Evolutionary conservation across 257 asterid genomes (phyloP).

Genomic region (Jaltomata sinuosa): DNA sequence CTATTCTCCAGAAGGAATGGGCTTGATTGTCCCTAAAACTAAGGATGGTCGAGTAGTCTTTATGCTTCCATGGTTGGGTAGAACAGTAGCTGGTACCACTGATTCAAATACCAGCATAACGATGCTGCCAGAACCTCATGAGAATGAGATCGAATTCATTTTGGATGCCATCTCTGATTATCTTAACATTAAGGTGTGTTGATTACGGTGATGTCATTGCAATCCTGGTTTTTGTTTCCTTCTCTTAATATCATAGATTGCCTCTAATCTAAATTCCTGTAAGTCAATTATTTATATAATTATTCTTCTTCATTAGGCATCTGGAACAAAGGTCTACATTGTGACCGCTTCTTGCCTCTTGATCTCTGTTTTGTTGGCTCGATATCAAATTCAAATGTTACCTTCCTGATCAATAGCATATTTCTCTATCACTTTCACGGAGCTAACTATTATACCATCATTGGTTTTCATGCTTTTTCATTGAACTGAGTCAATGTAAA

Average conservation of each 20-base stretch:
- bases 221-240: neutral
- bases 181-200: slow-evolving; percentile 83
- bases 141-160: slow-evolving; percentile 90
- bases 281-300: neutral
- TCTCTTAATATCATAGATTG: neutral
- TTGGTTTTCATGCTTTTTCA: neutral
- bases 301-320: neutral
- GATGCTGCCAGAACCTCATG: slow-evolving; percentile 97
- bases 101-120: slow-evolving; percentile 85
- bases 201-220: neutral
- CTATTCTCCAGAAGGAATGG: slow-evolving; percentile 99
- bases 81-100: slow-evolving; percentile 97
- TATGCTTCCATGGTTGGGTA: slow-evolving; percentile 99
- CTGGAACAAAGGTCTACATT: neutral
- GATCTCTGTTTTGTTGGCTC: neutral
- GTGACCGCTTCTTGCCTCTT: neutral
- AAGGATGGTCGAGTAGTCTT: slow-evolving; percentile 97
- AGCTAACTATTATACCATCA: neutral
- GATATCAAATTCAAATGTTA: neutral
- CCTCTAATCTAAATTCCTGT: neutral
- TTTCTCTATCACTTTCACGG: neutral
- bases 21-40: slow-evolving; percentile 98
- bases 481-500: neutral
- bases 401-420: neutral
- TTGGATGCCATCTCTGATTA: slow-evolving; percentile 92